Evolutionary conservation across 441 rosid species (phyloP), one percentile per base, ranked within the genome.

Genomic region (Pelargonium australe): DNA sequence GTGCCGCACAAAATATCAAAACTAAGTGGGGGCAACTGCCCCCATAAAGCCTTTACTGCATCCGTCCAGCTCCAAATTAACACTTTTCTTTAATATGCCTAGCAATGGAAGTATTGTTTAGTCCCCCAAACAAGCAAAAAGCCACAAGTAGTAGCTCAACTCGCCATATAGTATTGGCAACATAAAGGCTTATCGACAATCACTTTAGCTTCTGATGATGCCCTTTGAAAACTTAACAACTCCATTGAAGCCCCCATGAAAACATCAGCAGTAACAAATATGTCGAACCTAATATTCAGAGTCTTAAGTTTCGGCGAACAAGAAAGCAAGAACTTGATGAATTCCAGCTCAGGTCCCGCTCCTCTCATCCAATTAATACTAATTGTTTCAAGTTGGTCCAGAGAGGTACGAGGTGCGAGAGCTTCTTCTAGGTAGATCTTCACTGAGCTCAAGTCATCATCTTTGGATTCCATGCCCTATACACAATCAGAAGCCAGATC

Each of bases 311-410:
- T 53, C 8, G 23, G 60, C 7, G 60, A 53, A 53, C 23, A 3
- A 7, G 60, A 7, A 53, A 53, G 60, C 17, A 53, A 53, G 23
- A 53, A 53, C 60, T 16, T 53, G 60, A 53, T 53, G 60, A 53
- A 16, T 53, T 16, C 23, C 60, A 53, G 60, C 60, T 53, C 60
- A 7, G 60, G 60, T 17, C 7, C 16, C 60, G 23, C 9, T 7
- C 60, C 60, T 53, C 60, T 53, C 60, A 53, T 53, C 60, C 23
- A 53, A 7, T 6, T 53, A 14, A 53, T 14, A 53, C 60, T 53
- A n/a, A 53, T 53, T 53, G 4, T n/a, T 20, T 53, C 23, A 53
- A 53, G 60, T 14, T 53, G 20, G 23, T 4, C 20, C 20, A 53
- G 23, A 53, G 60, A 53, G 16, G 60, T 10, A 53, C 5, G 60